phyloP scores from a whole-genome alignment of 495 filamentous ascomycete genomes.

The Achaetomiella virescens region DNA sequence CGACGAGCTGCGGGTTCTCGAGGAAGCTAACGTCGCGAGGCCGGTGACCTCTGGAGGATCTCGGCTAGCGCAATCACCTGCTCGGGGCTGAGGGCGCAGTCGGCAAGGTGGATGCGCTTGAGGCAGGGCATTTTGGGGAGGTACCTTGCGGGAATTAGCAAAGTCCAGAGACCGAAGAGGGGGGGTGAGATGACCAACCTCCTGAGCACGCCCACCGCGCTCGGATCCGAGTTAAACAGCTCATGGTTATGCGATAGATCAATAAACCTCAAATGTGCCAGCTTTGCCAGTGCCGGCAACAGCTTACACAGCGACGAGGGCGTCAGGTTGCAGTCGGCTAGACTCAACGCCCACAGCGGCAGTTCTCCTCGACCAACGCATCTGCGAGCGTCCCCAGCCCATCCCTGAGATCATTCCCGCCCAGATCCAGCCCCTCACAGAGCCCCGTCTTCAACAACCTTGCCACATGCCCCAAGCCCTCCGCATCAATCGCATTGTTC shows the following conservation, averaged over 20 bases:
- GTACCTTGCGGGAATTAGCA: slow-evolving; percentile 51
- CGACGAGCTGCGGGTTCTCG: slow-evolving; percentile 68
- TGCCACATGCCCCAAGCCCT: slow-evolving; percentile 68
- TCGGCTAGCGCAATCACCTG: slow-evolving; percentile 87
- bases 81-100: slow-evolving; percentile 78
- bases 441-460: slow-evolving; percentile 64
- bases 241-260: slow-evolving; percentile 85
- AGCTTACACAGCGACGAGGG: slow-evolving; percentile 65
- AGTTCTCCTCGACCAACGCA: slow-evolving; percentile 52
- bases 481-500: slow-evolving; percentile 66
- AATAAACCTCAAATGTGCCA: slow-evolving; percentile 78
- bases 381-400: slow-evolving; percentile 61
- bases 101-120: slow-evolving; percentile 80
- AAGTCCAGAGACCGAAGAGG: background rate
- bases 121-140: slow-evolving; percentile 73
- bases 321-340: slow-evolving; percentile 80
- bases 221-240: slow-evolving; percentile 69
- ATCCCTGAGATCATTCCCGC: slow-evolving; percentile 73
- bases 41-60: slow-evolving; percentile 73
- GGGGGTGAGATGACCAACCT: slow-evolving; percentile 41
- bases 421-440: slow-evolving; percentile 89
- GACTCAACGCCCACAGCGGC: slow-evolving; percentile 69
- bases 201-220: slow-evolving; percentile 66
- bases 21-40: slow-evolving; percentile 79
- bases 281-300: slow-evolving; percentile 63